These are phyloP conservation scores for Xylaria venustula DNA, from an alignment of 495 filamentous ascomycete species.

Conservation along the genomic window DNA sequence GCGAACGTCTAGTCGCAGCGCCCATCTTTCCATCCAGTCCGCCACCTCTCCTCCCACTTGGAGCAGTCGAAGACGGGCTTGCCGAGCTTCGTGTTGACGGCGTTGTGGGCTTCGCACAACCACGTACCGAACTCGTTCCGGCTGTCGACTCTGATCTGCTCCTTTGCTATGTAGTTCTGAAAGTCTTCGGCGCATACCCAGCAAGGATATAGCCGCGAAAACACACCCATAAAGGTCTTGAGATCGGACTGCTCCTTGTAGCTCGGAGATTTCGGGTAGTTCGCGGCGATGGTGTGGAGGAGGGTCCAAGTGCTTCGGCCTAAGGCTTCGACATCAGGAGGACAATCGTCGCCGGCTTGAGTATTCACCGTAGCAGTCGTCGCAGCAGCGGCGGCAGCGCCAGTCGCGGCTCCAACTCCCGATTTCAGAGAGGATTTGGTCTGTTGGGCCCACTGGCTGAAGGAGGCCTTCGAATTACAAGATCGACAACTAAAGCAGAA, in stretches of 20 bases:
- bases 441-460: slow-evolving; percentile 57
- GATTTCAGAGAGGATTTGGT: slow-evolving; percentile 61
- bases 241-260: slow-evolving; percentile 69
- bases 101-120: slow-evolving; percentile 98
- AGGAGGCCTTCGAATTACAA: slow-evolving; percentile 75
- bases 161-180: slow-evolving; percentile 72
- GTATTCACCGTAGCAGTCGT: slow-evolving; percentile 32
- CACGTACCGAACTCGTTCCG: slow-evolving; percentile 80
- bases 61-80: slow-evolving; percentile 90
- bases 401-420: slow-evolving; percentile 25
- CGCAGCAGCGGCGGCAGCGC: slow-evolving; percentile 26
- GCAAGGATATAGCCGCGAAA: slow-evolving; percentile 87
- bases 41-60: slow-evolving; percentile 92
- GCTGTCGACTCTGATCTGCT: slow-evolving; percentile 65
- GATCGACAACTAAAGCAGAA: slow-evolving; percentile 70
- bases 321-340: slow-evolving; percentile 80
- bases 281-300: slow-evolving; percentile 83
- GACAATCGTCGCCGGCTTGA: slow-evolving; percentile 51
- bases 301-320: slow-evolving; percentile 91
- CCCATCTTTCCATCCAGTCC: slow-evolving; percentile 91
- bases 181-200: slow-evolving; percentile 95
- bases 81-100: slow-evolving; percentile 90
- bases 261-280: slow-evolving; percentile 71
- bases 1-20: slow-evolving; percentile 40
- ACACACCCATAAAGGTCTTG: slow-evolving; percentile 71